phyloP scores from a whole-genome alignment of 2,329 filamentous ascomycete species.

The Penicillium sp. region DNA sequence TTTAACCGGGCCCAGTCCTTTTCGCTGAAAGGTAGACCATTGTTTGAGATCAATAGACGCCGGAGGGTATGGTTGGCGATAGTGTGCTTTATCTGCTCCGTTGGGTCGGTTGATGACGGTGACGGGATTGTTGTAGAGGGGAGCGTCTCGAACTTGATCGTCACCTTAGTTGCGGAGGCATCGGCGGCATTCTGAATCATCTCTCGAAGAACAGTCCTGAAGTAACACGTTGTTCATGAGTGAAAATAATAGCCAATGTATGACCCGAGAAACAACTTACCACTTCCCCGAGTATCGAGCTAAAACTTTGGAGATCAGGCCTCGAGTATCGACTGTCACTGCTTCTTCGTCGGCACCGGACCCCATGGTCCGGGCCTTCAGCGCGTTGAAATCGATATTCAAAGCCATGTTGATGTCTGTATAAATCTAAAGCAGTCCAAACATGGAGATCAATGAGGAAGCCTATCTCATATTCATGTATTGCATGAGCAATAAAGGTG shows the following conservation, averaged over 20 bases:
- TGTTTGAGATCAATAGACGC: conserved; percentile 86
- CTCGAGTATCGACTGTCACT: conserved; percentile 95
- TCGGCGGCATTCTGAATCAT: conserved; percentile 98
- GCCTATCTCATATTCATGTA: neutral
- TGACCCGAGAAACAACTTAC: conserved; percentile 45
- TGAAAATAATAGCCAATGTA: neutral
- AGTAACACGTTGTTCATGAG: neutral
- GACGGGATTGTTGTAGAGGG: conserved; percentile 76
- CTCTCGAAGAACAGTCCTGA: conserved; percentile 71
- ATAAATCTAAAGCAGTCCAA: neutral
- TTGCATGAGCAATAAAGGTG: neutral
- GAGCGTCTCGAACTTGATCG: conserved; percentile 86
- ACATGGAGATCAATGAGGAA: neutral
- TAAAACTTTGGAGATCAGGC: conserved; percentile 95
- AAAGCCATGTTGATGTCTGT: conserved; percentile 60
- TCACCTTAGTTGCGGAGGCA: conserved; percentile 85
- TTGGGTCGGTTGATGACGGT: conserved; percentile 64
- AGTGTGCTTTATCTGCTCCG: conserved; percentile 76
- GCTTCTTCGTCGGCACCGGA: conserved; percentile 91
- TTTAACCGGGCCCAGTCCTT: conserved; percentile 94
- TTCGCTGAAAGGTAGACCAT: conserved; percentile 81
- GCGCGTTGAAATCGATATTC: conserved; percentile 63
- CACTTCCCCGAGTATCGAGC: conserved; percentile 96
- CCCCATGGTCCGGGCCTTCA: conserved; percentile 83
- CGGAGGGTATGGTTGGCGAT: conserved; percentile 82